Conservation (phyloP, 139 green algal species). For the Coelastrella sp. region DNA sequence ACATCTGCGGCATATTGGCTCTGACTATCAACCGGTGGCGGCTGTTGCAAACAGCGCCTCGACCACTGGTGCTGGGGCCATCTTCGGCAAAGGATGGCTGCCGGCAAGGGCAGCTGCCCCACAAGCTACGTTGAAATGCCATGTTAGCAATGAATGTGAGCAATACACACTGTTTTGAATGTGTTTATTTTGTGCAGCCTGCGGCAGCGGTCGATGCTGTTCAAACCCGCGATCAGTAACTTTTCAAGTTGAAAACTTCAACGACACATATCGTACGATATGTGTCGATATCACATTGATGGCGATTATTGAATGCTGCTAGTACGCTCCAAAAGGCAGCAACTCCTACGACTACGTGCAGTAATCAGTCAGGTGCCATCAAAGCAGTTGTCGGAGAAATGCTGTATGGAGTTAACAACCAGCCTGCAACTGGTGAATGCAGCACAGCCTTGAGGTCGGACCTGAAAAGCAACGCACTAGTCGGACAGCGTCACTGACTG, state of each 20-base stretch:
- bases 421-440: too few relatives aligned
- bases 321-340: background rate
- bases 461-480: too few relatives aligned
- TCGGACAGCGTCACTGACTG: too few relatives aligned
- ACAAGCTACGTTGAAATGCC: background rate
- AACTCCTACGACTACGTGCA: too few relatives aligned
- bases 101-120: conserved; percentile 1
- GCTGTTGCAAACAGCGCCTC: conserved; percentile 14
- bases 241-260: too few relatives aligned
- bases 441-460: too few relatives aligned
- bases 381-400: background rate
- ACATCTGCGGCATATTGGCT: conserved; percentile 9
- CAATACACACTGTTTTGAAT: background rate
- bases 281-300: too few relatives aligned
- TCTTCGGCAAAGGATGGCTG: background rate
- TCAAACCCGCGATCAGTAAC: background rate
- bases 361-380: background rate
- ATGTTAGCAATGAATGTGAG: background rate
- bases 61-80: conserved; percentile 34
- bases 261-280: too few relatives aligned
- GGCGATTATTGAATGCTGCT: too few relatives aligned
- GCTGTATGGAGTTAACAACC: too few relatives aligned
- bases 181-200: background rate
- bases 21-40: conserved; percentile 1
- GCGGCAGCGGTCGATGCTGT: background rate